These are phyloP conservation scores for Lablab purpureus DNA, from an alignment of 306 rosid genomes.

Conservation along the genomic window DNA sequence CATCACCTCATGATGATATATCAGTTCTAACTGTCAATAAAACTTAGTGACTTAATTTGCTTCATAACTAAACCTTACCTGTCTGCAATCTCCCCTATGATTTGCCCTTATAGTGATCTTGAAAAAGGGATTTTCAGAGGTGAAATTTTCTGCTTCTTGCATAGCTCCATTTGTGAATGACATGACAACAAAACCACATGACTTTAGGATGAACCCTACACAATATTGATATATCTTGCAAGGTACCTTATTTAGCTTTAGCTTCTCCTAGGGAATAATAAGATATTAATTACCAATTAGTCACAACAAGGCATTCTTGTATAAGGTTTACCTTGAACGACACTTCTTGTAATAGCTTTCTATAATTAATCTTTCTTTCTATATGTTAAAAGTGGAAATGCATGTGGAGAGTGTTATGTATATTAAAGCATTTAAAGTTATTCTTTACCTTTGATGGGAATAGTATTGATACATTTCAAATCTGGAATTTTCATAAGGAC, in stretches of 20 bases:
- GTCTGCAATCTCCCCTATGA: neutral
- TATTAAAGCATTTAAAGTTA: neutral
- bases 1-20: neutral
- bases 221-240: neutral
- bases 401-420: neutral
- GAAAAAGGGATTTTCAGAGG: conserved; percentile 12
- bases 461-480: neutral
- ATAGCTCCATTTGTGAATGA: neutral
- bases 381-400: neutral
- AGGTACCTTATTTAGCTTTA: neutral
- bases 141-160: conserved; percentile 8
- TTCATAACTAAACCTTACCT: conserved; percentile 27
- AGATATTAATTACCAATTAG: neutral
- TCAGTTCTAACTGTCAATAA: neutral
- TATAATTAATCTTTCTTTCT: neutral
- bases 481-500: neutral
- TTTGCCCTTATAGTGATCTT: neutral
- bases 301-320: neutral
- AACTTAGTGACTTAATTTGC: neutral
- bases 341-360: neutral
- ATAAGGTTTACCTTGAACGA: neutral
- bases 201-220: neutral
- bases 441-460: neutral
- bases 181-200: neutral
- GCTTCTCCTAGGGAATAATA: neutral